A percentile compares a stretch with the other conserved stretches of the same genome.
Evolutionary conservation across 805 yeast species (phyloP).

Genomic region (Wickerhamiella sorbophila): DNA sequence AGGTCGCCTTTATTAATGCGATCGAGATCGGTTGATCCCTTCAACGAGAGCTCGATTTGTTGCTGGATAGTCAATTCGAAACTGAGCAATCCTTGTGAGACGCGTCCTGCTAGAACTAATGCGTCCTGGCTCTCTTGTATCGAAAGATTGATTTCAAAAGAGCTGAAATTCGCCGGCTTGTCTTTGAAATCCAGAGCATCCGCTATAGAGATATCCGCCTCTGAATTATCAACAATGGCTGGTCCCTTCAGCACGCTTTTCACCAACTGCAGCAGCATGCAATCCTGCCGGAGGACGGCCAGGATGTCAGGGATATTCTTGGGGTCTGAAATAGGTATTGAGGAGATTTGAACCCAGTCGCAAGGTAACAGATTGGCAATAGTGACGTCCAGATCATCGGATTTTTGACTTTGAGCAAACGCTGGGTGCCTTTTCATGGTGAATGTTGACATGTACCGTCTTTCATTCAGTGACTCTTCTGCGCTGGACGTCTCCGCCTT

Average conservation of each 20-base stretch:
- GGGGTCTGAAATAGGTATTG: slow-evolving; percentile 22
- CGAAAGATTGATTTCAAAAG: slow-evolving; percentile 7
- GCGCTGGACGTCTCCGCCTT: slow-evolving; percentile 6
- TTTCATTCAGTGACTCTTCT: slow-evolving; percentile 5
- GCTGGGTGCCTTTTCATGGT: slow-evolving; percentile 12
- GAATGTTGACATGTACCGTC: slow-evolving; percentile 5
- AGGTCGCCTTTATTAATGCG: slow-evolving; percentile 13
- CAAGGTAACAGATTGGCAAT: slow-evolving; percentile 20
- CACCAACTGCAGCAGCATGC: slow-evolving; percentile 8
- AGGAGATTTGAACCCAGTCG: slow-evolving; percentile 15
- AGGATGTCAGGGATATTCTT: slow-evolving; percentile 18
- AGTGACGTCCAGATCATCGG: slow-evolving; percentile 14
- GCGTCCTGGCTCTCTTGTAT: not conserved
- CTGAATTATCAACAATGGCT: slow-evolving; percentile 7
- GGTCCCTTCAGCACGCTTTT: slow-evolving; percentile 11
- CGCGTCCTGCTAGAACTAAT: slow-evolving; percentile 6
- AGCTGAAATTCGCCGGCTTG: slow-evolving; percentile 11
- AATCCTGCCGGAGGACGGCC: slow-evolving; percentile 13
- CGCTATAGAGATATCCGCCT: slow-evolving; percentile 17
- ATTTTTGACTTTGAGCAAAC: slow-evolving; percentile 6
- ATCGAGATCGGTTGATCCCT: slow-evolving; percentile 3
- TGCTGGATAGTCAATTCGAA: slow-evolving; percentile 1
- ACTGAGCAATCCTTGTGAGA: slow-evolving; percentile 6
- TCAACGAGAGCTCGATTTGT: slow-evolving; percentile 1
- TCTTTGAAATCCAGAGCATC: slow-evolving; percentile 16